Evolutionary conservation across 1,284 basidiomycete species (phyloP).

Genomic region (Wallemia hederae): DNA sequence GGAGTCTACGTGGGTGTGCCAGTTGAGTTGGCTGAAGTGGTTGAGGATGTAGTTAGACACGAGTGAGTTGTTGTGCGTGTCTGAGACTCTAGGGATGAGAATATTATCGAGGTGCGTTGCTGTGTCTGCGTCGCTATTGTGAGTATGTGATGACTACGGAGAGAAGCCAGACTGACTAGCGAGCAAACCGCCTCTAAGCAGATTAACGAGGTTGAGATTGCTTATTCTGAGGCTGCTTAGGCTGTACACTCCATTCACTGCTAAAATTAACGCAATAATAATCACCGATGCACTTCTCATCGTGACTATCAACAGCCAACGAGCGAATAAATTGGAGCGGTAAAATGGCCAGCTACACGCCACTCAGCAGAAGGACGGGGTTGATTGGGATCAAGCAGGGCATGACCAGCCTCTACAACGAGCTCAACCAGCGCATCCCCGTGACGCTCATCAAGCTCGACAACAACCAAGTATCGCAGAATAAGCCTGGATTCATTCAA

Average conservation of each 20-base stretch:
- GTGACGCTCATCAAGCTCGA: neutral
- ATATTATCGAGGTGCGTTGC: neutral
- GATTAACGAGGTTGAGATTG: neutral
- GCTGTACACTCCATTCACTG: too few relatives aligned
- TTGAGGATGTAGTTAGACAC: conserved; percentile 46
- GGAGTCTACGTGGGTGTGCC: conserved; percentile 53
- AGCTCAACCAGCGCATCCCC: neutral
- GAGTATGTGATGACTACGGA: neutral
- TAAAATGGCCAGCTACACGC: too few relatives aligned
- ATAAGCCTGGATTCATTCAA: too few relatives aligned
- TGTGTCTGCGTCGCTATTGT: neutral
- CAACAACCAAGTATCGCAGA: neutral
- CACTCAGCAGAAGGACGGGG: neutral
- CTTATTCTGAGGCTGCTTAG: too few relatives aligned
- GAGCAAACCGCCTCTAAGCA: neutral
- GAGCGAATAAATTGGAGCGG: too few relatives aligned
- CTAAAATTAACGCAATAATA: too few relatives aligned
- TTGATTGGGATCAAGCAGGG: neutral
- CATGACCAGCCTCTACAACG: neutral
- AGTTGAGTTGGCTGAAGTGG: conserved; percentile 37
- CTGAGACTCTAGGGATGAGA: neutral
- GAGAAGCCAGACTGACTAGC: neutral
- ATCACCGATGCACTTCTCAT: too few relatives aligned
- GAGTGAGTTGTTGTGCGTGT: conserved; percentile 30
- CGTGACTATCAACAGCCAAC: too few relatives aligned